A percentile compares a stretch with the other conserved stretches of the same genome.
phyloP scores from a whole-genome alignment of 805 yeast species.

The Ogataea trehaloabstinens region DNA sequence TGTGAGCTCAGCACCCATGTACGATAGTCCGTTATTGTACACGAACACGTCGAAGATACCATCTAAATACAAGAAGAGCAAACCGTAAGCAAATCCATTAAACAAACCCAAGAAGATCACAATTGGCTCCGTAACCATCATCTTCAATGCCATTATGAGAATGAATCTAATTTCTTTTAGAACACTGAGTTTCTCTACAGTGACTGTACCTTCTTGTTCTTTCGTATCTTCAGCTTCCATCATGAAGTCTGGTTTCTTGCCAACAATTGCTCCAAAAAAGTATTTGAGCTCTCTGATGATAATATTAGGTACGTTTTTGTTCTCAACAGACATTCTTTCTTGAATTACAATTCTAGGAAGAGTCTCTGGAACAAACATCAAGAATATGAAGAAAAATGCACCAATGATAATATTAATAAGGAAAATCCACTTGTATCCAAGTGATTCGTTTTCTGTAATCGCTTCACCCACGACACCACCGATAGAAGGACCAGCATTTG shows the following conservation, averaged over 20 bases:
- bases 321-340: slow-evolving; percentile 28
- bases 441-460: slow-evolving; percentile 26
- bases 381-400: slow-evolving; percentile 20
- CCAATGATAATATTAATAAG: slow-evolving; percentile 33
- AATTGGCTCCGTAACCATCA: slow-evolving; percentile 36
- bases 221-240: slow-evolving; percentile 16
- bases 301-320: slow-evolving; percentile 22
- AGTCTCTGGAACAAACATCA: slow-evolving; percentile 34
- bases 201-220: slow-evolving; percentile 20
- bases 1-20: slow-evolving; percentile 33
- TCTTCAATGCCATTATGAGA: slow-evolving; percentile 31
- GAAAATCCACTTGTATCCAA: slow-evolving; percentile 35
- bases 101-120: slow-evolving; percentile 33
- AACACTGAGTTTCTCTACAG: slow-evolving; percentile 23
- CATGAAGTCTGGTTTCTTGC: slow-evolving; percentile 22
- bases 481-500: slow-evolving; percentile 35
- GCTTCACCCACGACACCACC: slow-evolving; percentile 39
- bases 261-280: slow-evolving; percentile 13
- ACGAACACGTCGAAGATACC: slow-evolving; percentile 37
- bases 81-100: slow-evolving; percentile 37
- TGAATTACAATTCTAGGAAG: slow-evolving; percentile 35
- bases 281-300: slow-evolving; percentile 27
- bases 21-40: slow-evolving; percentile 30
- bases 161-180: slow-evolving; percentile 30
- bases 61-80: slow-evolving; percentile 34